A percentile compares a stretch with the other conserved stretches of the same genome.
phyloP scores from a whole-genome alignment of 2,329 filamentous ascomycete species.

The Purpureocillium lavendulum region DNA sequence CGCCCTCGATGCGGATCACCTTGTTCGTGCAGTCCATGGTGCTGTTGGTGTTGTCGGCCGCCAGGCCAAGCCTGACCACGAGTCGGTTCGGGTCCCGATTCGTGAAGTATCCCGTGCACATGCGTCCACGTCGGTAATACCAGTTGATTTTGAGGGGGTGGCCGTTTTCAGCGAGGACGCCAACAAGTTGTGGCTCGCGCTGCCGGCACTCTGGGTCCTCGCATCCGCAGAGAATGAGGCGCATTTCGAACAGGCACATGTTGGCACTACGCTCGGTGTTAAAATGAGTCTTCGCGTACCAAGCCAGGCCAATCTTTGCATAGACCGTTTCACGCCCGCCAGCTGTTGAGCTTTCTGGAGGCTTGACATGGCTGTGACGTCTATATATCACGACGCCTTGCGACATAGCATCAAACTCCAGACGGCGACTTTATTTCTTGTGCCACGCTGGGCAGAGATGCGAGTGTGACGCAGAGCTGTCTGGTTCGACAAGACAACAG shows the following conservation, averaged over 20 bases:
- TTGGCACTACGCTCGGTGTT: background rate
- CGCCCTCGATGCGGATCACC: background rate
- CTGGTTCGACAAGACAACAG: too few relatives aligned
- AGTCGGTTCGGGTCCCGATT: constrained; percentile 5
- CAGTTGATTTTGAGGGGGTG: constrained; percentile 1
- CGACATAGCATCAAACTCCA: too few relatives aligned
- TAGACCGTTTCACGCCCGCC: too few relatives aligned
- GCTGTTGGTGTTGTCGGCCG: constrained; percentile 5
- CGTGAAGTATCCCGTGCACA: constrained; percentile 4
- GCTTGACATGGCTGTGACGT: too few relatives aligned
- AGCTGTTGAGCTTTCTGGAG: too few relatives aligned
- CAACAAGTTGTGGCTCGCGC: background rate
- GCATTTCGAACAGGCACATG: constrained; percentile 5
- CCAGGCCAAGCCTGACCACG: constrained; percentile 4
- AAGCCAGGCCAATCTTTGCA: too few relatives aligned
- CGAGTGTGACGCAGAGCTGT: too few relatives aligned
- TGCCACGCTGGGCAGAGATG: too few relatives aligned
- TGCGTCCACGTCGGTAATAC: background rate
- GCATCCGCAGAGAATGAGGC: constrained; percentile 5
- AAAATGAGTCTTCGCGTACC: too few relatives aligned
- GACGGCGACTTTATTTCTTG: too few relatives aligned
- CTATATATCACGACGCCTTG: too few relatives aligned
- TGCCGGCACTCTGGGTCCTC: constrained; percentile 3
- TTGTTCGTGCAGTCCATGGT: constrained; percentile 6
- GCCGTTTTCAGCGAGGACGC: background rate